Conservation (phyloP, 179 eudicot species). For the Corrigiola litoralis region DNA sequence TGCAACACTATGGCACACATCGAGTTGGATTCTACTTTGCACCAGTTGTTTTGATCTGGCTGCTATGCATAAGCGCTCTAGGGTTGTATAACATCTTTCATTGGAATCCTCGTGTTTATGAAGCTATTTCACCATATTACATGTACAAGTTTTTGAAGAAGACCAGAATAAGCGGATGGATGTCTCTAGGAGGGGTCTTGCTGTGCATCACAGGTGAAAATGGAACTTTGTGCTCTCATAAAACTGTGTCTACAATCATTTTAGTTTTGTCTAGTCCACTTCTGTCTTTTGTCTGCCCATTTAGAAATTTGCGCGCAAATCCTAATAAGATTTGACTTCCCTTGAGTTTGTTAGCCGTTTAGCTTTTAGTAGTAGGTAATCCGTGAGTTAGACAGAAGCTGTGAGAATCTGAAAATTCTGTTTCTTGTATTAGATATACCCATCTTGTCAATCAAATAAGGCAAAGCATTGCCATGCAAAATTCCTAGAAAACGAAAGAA, state of each 20-base stretch:
- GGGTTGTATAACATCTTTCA: slow-evolving; percentile 70
- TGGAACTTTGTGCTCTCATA: not conserved
- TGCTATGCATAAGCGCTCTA: slow-evolving; percentile 68
- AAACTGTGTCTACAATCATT: not conserved
- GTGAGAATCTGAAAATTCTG: too few species aligned
- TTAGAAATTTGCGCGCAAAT: too few species aligned
- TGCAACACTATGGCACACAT: slow-evolving; percentile 89
- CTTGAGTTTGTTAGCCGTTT: too few species aligned
- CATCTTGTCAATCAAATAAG: too few species aligned
- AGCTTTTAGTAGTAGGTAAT: too few species aligned
- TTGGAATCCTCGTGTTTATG: slow-evolving; percentile 76
- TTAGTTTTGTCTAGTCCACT: too few species aligned
- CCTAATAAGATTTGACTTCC: too few species aligned
- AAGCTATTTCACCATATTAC: slow-evolving; percentile 82
- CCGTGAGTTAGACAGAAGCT: too few species aligned
- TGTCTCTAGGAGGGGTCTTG: slow-evolving; percentile 86
- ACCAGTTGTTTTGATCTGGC: slow-evolving; percentile 72
- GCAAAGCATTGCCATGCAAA: too few species aligned
- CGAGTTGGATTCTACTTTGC: slow-evolving; percentile 72
- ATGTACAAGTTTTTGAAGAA: slow-evolving; percentile 86
- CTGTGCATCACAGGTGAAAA: slow-evolving; percentile 76
- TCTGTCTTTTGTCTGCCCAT: not conserved
- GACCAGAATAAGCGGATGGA: slow-evolving; percentile 81
- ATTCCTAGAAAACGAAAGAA: too few species aligned
- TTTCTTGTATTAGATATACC: too few species aligned